A percentile compares a stretch with the other conserved stretches of the same genome.
phyloP scores from a whole-genome alignment of 2,329 filamentous ascomycete genomes.

The Chaetomium strumarium region DNA sequence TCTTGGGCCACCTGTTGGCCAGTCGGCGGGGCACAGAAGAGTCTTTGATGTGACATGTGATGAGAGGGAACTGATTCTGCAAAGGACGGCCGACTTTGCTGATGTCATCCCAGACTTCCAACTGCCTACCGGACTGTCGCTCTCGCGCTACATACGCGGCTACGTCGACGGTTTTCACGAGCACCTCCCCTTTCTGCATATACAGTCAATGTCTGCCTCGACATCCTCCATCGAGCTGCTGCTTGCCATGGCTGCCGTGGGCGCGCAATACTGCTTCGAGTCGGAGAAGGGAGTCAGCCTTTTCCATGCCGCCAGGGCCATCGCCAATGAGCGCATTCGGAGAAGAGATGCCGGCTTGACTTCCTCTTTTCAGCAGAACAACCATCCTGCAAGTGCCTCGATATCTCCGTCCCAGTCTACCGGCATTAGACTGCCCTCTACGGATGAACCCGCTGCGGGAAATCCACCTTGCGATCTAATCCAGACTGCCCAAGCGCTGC shows the following conservation, averaged over 20 bases:
- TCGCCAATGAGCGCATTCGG: slow-evolving; percentile 46
- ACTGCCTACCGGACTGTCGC: slow-evolving; percentile 17
- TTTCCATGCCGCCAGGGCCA: slow-evolving; percentile 50
- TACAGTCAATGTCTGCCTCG: slow-evolving; percentile 11
- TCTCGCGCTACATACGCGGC: slow-evolving; percentile 19
- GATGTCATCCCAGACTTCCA: slow-evolving; percentile 7
- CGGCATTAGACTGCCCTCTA: not conserved
- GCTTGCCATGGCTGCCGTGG: slow-evolving; percentile 45
- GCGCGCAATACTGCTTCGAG: slow-evolving; percentile 45
- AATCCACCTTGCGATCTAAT: slow-evolving; percentile 29
- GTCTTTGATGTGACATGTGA: slow-evolving; percentile 10
- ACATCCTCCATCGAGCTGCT: slow-evolving; percentile 35
- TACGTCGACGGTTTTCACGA: slow-evolving; percentile 35
- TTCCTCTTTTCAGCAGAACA: slow-evolving; percentile 11
- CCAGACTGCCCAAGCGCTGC: slow-evolving; percentile 44
- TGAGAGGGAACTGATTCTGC: slow-evolving; percentile 10
- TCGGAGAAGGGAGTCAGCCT: slow-evolving; percentile 46
- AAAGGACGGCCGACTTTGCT: slow-evolving; percentile 7
- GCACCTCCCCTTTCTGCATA: slow-evolving; percentile 38
- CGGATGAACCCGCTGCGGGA: not conserved
- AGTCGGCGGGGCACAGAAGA: not conserved
- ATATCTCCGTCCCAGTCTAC: not conserved
- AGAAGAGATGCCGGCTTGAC: slow-evolving; percentile 41
- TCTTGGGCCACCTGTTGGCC: not conserved
- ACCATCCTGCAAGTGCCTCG: not conserved